Percentiles rank a stretch among this genome's conserved stretches.
Evolutionary conservation across 2,329 filamentous ascomycete species (phyloP).

Genomic region (Colletotrichum cereale): DNA sequence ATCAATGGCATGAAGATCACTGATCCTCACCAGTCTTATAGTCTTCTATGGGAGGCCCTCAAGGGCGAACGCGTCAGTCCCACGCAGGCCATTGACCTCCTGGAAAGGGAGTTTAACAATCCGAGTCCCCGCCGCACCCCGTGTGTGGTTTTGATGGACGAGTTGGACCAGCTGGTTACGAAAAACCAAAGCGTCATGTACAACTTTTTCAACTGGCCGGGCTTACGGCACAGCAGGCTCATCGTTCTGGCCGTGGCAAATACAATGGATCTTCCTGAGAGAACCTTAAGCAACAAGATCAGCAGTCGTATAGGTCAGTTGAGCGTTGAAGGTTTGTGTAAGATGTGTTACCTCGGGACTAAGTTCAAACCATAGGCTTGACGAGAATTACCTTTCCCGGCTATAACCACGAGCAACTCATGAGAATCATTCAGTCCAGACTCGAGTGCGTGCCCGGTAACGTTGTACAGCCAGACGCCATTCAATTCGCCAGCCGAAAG

Average conservation of each 20-base stretch:
- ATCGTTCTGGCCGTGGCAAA: slow-evolving; percentile 98
- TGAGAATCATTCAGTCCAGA: slow-evolving; percentile 97
- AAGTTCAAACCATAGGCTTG: slow-evolving; percentile 63
- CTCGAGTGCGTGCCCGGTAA: slow-evolving; percentile 88
- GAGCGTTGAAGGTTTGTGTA: not conserved
- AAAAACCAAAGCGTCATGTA: slow-evolving; percentile 99
- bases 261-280: slow-evolving; percentile 97
- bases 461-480: slow-evolving; percentile 91
- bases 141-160: slow-evolving; percentile 98
- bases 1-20: slow-evolving; percentile 99
- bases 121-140: slow-evolving; percentile 92
- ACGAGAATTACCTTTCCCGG: slow-evolving; percentile 97
- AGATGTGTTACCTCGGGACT: not conserved
- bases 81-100: slow-evolving; percentile 87
- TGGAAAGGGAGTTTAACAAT: slow-evolving; percentile 92
- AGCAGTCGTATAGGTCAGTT: slow-evolving; percentile 80
- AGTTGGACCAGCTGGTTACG: slow-evolving; percentile 96
- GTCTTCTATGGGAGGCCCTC: slow-evolving; percentile 93
- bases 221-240: slow-evolving; percentile 87
- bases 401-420: slow-evolving; percentile 96
- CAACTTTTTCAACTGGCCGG: slow-evolving; percentile 99
- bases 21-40: slow-evolving; percentile 96
- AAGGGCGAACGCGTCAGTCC: slow-evolving; percentile 94
- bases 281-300: slow-evolving; percentile 98
- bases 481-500: slow-evolving; percentile 96